Evolutionary conservation across 2,329 filamentous ascomycete species (phyloP).

Genomic region (Fonsecaea multimorphosa): DNA sequence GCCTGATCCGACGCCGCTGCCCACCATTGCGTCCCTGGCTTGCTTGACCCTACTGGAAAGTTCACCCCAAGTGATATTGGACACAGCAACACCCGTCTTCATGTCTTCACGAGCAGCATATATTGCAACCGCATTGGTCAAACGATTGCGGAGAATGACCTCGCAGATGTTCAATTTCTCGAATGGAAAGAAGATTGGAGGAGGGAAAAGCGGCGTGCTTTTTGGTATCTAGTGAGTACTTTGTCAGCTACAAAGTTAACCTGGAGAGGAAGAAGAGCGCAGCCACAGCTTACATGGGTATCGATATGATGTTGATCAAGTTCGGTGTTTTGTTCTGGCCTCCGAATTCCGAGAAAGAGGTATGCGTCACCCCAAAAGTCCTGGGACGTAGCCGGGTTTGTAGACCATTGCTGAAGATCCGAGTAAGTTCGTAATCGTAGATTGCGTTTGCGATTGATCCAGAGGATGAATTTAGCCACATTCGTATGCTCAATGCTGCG

Average conservation of each 20-base stretch:
- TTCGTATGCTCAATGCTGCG: not conserved
- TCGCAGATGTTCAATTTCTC: slow-evolving; percentile 41
- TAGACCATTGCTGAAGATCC: not conserved
- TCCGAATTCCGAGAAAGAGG: too few species aligned
- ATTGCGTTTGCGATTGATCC: not conserved
- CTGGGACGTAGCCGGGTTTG: not conserved
- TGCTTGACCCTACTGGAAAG: slow-evolving; percentile 63
- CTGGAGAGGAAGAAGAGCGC: too few species aligned
- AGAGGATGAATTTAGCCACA: not conserved
- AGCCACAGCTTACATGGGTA: too few species aligned
- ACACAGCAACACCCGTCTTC: slow-evolving; percentile 32
- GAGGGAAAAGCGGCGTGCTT: too few species aligned
- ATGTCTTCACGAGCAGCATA: slow-evolving; percentile 63
- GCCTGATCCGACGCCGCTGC: slow-evolving; percentile 68
- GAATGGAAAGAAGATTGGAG: not conserved
- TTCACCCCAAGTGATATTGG: slow-evolving; percentile 71
- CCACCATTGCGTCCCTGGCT: slow-evolving; percentile 69
- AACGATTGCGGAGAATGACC: slow-evolving; percentile 40
- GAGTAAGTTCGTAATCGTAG: not conserved
- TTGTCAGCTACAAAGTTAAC: too few species aligned
- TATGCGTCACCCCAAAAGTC: not conserved
- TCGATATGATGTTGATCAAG: too few species aligned
- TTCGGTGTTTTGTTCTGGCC: too few species aligned
- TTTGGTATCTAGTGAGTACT: too few species aligned
- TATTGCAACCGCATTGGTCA: slow-evolving; percentile 65